These are phyloP conservation scores for Sporothrix inflata DNA, from an alignment of 2,329 filamentous ascomycete genomes.

Conservation along the genomic window DNA sequence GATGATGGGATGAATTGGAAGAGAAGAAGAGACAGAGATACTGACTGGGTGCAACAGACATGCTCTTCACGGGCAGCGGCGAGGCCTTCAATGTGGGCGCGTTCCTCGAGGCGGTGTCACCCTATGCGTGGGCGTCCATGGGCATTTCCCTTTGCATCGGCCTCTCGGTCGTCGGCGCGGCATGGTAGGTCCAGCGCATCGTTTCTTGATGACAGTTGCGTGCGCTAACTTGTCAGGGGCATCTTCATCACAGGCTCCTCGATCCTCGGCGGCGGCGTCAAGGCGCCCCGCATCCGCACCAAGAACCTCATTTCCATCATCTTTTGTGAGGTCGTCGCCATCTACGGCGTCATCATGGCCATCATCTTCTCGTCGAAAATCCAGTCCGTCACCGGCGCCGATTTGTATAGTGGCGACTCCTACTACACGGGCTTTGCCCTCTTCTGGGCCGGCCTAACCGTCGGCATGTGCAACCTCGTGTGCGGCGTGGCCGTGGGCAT, in stretches of 20 bases:
- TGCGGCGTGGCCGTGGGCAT: constrained; percentile 97
- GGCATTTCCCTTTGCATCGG: constrained; percentile 95
- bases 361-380: constrained; percentile 97
- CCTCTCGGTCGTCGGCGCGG: constrained; percentile 92
- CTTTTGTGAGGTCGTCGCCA: constrained; percentile 99
- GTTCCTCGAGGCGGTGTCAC: constrained; percentile 92
- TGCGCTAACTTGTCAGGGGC: constrained; percentile 63
- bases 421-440: constrained; percentile 95
- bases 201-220: background rate
- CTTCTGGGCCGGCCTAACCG: constrained; percentile 94
- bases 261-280: constrained; percentile 95
- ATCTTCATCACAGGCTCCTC: constrained; percentile 98
- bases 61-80: constrained; percentile 96
- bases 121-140: constrained; percentile 87
- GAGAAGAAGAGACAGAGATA: background rate
- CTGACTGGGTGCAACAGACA: constrained; percentile 63
- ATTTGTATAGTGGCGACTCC: constrained; percentile 72
- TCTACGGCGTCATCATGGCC: constrained; percentile 99
- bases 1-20: background rate
- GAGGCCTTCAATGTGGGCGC: constrained; percentile 96
- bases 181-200: constrained; percentile 70
- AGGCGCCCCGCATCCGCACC: constrained; percentile 94
- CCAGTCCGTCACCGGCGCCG: constrained; percentile 63
- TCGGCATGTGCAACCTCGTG: constrained; percentile 92
- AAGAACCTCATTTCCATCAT: constrained; percentile 99